Conservation (phyloP, 2,329 filamentous ascomycete species). For the Cylindrodendrum hubeiense region DNA sequence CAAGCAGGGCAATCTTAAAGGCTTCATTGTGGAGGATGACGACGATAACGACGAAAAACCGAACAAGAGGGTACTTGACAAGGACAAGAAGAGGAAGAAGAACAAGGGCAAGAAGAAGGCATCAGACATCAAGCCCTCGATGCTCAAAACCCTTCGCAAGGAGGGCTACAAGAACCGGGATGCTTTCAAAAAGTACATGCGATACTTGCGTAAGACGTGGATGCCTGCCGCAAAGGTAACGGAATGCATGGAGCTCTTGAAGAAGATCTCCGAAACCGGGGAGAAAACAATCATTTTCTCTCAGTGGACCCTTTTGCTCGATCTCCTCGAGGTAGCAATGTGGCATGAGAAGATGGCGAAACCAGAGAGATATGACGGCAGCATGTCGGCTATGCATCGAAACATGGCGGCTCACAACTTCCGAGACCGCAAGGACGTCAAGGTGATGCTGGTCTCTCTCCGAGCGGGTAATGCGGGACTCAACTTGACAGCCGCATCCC, state of each 20-base stretch:
- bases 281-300: slow-evolving; percentile 83
- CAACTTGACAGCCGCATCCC: slow-evolving; percentile 85
- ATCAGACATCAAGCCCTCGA: slow-evolving; percentile 61
- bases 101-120: slow-evolving; percentile 54
- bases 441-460: slow-evolving; percentile 85
- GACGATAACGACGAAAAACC: slow-evolving; percentile 45
- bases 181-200: slow-evolving; percentile 77
- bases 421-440: slow-evolving; percentile 72
- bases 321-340: slow-evolving; percentile 79
- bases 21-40: slow-evolving; percentile 65
- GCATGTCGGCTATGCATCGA: slow-evolving; percentile 77
- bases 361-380: slow-evolving; percentile 83
- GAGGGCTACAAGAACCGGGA: slow-evolving; percentile 73
- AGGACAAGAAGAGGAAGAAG: slow-evolving; percentile 33
- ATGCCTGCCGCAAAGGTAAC: slow-evolving; percentile 86
- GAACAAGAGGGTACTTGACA: slow-evolving; percentile 34
- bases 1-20: slow-evolving; percentile 58
- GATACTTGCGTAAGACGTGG: slow-evolving; percentile 76
- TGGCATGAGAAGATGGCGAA: slow-evolving; percentile 72
- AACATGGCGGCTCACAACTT: slow-evolving; percentile 77
- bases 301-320: slow-evolving; percentile 82
- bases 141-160: slow-evolving; percentile 75
- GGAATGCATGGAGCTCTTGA: slow-evolving; percentile 79
- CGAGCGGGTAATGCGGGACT: slow-evolving; percentile 86
- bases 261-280: slow-evolving; percentile 70